Evolutionary conservation across 257 asterid species (phyloP).

Genomic region (Fraxinus excelsior): DNA sequence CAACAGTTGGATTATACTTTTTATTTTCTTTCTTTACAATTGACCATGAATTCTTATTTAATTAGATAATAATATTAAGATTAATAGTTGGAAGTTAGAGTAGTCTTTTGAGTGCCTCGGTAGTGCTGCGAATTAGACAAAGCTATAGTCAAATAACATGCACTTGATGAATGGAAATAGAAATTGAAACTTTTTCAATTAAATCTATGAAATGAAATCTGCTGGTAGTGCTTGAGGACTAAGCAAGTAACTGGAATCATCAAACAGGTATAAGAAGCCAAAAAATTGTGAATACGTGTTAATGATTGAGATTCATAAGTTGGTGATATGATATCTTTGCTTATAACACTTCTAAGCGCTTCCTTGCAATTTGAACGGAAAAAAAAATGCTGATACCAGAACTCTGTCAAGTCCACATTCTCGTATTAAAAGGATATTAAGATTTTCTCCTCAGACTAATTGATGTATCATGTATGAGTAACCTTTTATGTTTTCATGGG

Average conservation of each 20-base stretch:
- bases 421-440: not conserved
- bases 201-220: not conserved
- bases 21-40: not conserved
- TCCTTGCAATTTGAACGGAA: too few relatives aligned
- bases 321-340: not conserved
- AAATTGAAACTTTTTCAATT: not conserved
- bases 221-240: not conserved
- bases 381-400: not conserved
- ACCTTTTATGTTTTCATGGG: not conserved
- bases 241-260: not conserved
- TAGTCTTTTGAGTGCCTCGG: not conserved
- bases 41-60: not conserved
- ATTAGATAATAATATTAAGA: not conserved
- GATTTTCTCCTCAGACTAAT: not conserved
- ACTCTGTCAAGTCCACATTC: not conserved
- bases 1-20: not conserved
- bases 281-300: not conserved
- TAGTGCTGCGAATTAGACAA: not conserved
- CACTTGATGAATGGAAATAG: not conserved
- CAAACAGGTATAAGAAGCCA: not conserved
- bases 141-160: not conserved
- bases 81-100: not conserved
- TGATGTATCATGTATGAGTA: not conserved
- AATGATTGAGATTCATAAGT: not conserved
- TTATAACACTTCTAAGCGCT: too few relatives aligned